phyloP scores from a whole-genome alignment of 2,329 filamentous ascomycete genomes.

The Pseudofabraea citricarpa region DNA sequence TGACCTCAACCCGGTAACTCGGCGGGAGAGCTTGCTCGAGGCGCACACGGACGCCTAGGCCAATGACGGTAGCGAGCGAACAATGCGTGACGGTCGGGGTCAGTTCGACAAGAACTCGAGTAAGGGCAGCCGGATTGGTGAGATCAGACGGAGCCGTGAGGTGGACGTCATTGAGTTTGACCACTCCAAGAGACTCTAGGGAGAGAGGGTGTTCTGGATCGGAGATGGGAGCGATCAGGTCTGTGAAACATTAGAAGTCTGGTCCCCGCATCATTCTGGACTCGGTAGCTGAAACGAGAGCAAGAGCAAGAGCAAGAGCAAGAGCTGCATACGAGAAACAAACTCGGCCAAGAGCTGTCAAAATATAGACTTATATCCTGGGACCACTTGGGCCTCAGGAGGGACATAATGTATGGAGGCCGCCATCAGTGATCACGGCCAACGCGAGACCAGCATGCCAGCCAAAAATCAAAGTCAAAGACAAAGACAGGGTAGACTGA shows the following conservation, averaged over 20 bases:
- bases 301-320: background rate
- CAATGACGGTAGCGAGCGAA: conserved; percentile 92
- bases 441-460: too few species aligned
- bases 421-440: too few species aligned
- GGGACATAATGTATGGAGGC: too few species aligned
- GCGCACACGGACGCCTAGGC: conserved; percentile 84
- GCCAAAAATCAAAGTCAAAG: too few species aligned
- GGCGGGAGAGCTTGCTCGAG: conserved; percentile 88
- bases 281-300: conserved; percentile 3
- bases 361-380: background rate
- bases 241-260: conserved; percentile 44
- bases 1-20: conserved; percentile 86
- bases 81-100: conserved; percentile 97
- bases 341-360: background rate
- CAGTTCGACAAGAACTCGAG: conserved; percentile 77
- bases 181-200: conserved; percentile 86
- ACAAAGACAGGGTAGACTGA: conserved; percentile 40
- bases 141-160: conserved; percentile 62
- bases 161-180: conserved; percentile 90
- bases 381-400: background rate
- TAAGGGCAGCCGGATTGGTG: conserved; percentile 52
- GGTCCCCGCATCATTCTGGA: conserved; percentile 5
- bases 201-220: conserved; percentile 96
- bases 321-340: background rate
- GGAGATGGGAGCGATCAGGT: conserved; percentile 90